Percentiles rank a stretch among this genome's conserved stretches.
phyloP scores from a whole-genome alignment of 2,329 filamentous ascomycete species.

The Beauveria pseudobassiana region DNA sequence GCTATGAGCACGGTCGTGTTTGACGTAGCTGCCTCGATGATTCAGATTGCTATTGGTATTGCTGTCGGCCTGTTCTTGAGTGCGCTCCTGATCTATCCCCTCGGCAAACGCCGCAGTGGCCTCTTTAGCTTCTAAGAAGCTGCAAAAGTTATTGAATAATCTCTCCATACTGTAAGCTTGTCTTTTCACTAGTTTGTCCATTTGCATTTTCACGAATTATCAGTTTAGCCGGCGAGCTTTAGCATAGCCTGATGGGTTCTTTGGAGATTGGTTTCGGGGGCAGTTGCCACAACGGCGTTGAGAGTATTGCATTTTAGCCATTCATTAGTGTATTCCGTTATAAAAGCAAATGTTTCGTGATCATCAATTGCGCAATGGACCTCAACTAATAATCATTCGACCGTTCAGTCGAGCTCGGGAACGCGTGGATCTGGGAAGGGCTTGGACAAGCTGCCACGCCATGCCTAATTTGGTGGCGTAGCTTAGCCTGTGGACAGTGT shows the following conservation, averaged over 20 bases:
- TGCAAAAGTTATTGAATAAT: background rate
- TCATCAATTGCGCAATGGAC: background rate
- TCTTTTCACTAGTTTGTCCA: no score
- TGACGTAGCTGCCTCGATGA: conserved; percentile 41
- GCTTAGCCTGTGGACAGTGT: background rate
- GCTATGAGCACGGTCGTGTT: conserved; percentile 32
- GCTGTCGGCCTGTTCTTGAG: conserved; percentile 43
- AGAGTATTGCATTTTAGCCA: background rate
- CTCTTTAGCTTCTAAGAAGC: conserved; percentile 37
- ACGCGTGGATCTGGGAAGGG: background rate
- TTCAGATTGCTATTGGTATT: conserved; percentile 45
- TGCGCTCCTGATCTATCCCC: conserved; percentile 40
- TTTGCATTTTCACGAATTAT: background rate
- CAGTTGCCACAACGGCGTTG: background rate
- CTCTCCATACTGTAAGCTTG: no score
- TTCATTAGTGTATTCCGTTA: background rate
- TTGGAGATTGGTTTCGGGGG: background rate
- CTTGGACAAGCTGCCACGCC: background rate
- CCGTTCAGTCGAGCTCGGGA: background rate
- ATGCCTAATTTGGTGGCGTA: conserved; percentile 5
- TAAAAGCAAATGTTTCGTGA: background rate
- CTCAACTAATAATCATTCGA: background rate
- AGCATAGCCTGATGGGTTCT: conserved; percentile 1
- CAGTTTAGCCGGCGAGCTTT: background rate
- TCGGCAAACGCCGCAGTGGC: conserved; percentile 42